Conservation (phyloP, 306 rosid genomes). For the Cicer arietinum region DNA sequence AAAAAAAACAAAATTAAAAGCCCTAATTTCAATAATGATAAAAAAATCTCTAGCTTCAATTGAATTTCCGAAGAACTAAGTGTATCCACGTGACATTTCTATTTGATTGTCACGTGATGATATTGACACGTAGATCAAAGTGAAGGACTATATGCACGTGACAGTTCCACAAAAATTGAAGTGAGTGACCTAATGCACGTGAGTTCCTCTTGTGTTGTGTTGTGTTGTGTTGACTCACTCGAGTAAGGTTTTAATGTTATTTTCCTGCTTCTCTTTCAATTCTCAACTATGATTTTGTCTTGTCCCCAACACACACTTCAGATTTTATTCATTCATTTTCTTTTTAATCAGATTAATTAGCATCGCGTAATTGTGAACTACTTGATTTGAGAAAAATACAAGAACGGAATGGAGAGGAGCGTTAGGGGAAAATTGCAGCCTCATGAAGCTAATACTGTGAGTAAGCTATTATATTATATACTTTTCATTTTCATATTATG, state of each 20-base stretch:
- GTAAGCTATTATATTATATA: neutral
- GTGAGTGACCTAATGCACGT: neutral
- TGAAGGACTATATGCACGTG: neutral
- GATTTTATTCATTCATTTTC: neutral
- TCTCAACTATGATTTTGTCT: neutral
- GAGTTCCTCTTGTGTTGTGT: too few relatives aligned
- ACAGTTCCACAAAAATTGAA: neutral
- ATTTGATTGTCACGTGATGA: neutral
- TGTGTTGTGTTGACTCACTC: neutral
- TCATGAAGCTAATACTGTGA: neutral
- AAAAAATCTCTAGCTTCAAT: too few relatives aligned
- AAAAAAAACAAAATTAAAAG: too few relatives aligned
- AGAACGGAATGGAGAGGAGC: neutral
- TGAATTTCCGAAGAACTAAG: too few relatives aligned
- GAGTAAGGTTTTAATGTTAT: neutral
- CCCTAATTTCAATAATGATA: too few relatives aligned
- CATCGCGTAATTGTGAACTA: neutral
- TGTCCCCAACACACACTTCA: neutral
- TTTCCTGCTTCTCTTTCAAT: neutral
- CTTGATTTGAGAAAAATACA: neutral
- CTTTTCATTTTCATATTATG: neutral
- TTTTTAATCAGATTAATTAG: neutral
- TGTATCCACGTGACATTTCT: neutral
- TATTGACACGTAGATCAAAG: neutral
- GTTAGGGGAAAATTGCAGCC: conserved; percentile 4